Percentiles rank a stretch among this genome's conserved stretches.
phyloP scores from a whole-genome alignment of 1,284 basidiomycete genomes.

The Takashimella koratensis region DNA sequence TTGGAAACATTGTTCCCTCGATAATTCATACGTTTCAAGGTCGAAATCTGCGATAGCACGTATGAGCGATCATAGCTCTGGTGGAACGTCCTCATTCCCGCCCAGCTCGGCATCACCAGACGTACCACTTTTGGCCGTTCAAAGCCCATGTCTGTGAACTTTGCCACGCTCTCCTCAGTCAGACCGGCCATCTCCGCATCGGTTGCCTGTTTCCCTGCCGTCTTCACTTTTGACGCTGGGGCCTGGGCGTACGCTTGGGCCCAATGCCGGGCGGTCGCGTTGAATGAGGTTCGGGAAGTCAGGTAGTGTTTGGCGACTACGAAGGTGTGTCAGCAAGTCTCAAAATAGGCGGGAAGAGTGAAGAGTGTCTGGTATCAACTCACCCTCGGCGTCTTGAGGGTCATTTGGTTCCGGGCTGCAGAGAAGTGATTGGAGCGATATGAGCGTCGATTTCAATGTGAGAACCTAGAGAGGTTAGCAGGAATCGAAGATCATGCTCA shows the following conservation, averaged over 20 bases:
- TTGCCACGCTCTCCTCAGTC: slow-evolving; percentile 49
- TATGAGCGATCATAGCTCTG: not conserved
- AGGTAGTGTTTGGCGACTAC: slow-evolving; percentile 91
- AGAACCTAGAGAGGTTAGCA: slow-evolving; percentile 58
- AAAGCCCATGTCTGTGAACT: slow-evolving; percentile 54
- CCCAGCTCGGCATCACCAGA: not conserved
- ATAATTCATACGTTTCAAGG: slow-evolving; percentile 84
- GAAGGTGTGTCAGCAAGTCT: not conserved
- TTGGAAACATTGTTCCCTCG: slow-evolving; percentile 56
- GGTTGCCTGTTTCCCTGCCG: slow-evolving; percentile 23
- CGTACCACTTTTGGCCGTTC: slow-evolving; percentile 45
- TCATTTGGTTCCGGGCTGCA: slow-evolving; percentile 96
- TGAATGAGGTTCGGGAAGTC: slow-evolving; percentile 79
- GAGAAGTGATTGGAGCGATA: slow-evolving; percentile 91
- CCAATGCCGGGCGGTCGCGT: slow-evolving; percentile 92
- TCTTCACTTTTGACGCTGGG: slow-evolving; percentile 46
- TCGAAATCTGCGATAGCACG: slow-evolving; percentile 72
- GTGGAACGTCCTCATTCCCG: not conserved
- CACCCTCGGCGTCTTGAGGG: slow-evolving; percentile 89
- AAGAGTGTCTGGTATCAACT: too few relatives aligned
- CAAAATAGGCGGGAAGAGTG: not conserved
- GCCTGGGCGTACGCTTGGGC: slow-evolving; percentile 82
- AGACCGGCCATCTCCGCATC: slow-evolving; percentile 52
- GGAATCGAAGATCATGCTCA: not conserved
- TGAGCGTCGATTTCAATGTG: slow-evolving; percentile 93